Evolutionary conservation across 768 basidiomycete genomes (phyloP), one percentile per base, ranked within the genome.

Genomic region (Crucibulum laeve): DNA sequence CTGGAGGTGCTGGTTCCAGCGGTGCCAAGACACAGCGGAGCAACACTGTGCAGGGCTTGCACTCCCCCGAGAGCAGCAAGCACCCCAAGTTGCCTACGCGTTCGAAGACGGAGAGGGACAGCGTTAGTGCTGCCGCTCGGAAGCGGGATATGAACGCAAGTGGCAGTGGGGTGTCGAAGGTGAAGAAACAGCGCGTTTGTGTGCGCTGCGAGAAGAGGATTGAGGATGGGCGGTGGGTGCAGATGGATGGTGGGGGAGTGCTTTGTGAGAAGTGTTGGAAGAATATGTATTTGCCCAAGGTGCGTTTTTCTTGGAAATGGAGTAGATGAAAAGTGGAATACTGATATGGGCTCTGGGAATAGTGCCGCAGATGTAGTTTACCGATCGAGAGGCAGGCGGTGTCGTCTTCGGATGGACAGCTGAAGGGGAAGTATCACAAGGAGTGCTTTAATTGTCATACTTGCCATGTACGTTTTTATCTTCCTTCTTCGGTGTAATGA

Each of bases 201-300:
- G 64, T 81, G 39, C 77, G 80, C 50, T 96, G 93, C 63, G 60
- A 70, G 43, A 74, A 73, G 59, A 64, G 53, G 49, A 84, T 95
- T 43, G 82, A 85, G 26, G 86, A 91, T 58, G 84, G 86, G 50
- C 69, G 87, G 52, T 94, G 84, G 91, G 85, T 90, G 47, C 74
- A 71, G 57, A 82, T 81, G 64, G 91, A 84, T 59, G 76, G 71
- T n/a, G 84, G 78, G 44, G 78, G 66, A 28, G 81, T 91, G 26
- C 64, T 96, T 53, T 96, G 94, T 61, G 94, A 93, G 57, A 66
- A 64, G 54, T 94, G 93, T 61, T 96, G 93, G 93, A 96, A 95
- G 73, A 82, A 87, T 55, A 87, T 94, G 84, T 96, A 95, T 68
- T 64, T 96, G 49, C 93, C 93, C 48, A 92, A 91, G 71, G 90